Percentiles rank a stretch among this genome's conserved stretches.
These are phyloP conservation scores for Colletotrichum cereale DNA, from an alignment of 2,329 filamentous ascomycete genomes.

Conservation along the genomic window DNA sequence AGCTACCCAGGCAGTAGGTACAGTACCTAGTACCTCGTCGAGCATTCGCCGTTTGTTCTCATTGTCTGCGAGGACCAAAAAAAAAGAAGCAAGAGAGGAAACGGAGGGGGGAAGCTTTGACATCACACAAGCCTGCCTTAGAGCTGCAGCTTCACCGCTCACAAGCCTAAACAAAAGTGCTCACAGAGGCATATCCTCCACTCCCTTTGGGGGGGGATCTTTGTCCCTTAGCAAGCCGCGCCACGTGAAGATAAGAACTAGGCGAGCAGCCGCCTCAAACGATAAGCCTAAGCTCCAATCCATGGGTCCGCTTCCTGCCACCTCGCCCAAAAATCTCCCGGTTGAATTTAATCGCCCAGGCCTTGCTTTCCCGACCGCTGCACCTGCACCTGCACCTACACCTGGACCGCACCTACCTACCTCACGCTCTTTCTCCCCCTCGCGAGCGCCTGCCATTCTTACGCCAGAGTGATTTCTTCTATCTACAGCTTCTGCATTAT, in stretches of 20 bases:
- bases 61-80: neutral
- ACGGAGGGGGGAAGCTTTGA: slow-evolving; percentile 2
- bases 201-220: neutral
- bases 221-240: slow-evolving; percentile 13
- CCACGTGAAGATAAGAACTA: slow-evolving; percentile 38
- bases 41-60: neutral
- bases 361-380: slow-evolving; percentile 5
- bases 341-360: slow-evolving; percentile 31
- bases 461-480: neutral
- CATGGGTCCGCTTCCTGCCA: slow-evolving; percentile 38
- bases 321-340: slow-evolving; percentile 37
- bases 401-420: neutral
- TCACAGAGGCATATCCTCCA: neutral
- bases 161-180: slow-evolving; percentile 13
- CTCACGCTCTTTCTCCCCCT: slow-evolving; percentile 25
- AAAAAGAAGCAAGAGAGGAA: neutral
- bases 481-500: neutral
- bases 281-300: slow-evolving; percentile 36
- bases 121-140: slow-evolving; percentile 1
- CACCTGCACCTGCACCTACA: neutral
- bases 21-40: neutral
- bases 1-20: neutral
- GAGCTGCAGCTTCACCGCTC: slow-evolving; percentile 32
- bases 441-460: slow-evolving; percentile 3
- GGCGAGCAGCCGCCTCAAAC: slow-evolving; percentile 19